phyloP scores from a whole-genome alignment of 306 rosid species.

The Pyrus communis region DNA sequence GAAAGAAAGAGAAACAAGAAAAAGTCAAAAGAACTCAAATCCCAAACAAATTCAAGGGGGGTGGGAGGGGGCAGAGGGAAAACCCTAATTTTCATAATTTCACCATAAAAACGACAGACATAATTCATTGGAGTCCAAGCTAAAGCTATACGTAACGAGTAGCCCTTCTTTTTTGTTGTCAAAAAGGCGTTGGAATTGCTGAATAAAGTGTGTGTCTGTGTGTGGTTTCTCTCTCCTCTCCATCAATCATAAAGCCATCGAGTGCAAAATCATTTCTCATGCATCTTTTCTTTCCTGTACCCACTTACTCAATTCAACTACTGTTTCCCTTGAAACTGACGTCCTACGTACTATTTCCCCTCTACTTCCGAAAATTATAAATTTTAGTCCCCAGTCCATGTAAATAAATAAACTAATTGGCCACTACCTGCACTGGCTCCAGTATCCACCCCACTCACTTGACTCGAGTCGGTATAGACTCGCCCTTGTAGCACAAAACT shows the following conservation, averaged over 20 bases:
- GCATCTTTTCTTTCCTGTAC: conserved; percentile 10
- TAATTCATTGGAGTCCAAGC: neutral
- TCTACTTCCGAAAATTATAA: neutral
- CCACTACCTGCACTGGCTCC: neutral
- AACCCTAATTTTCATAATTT: neutral
- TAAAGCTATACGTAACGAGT: neutral
- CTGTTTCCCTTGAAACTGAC: conserved; percentile 22
- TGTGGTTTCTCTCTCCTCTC: conserved; percentile 14
- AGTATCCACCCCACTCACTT: neutral
- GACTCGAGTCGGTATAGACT: neutral
- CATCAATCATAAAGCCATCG: conserved; percentile 72
- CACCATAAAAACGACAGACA: conserved; percentile 10
- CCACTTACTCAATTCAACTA: neutral
- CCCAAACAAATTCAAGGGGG: conserved; percentile 6
- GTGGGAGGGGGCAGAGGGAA: neutral
- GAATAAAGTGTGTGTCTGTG: neutral
- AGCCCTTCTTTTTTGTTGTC: conserved; percentile 16
- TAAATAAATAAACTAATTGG: neutral
- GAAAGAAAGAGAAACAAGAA: neutral
- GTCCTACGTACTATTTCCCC: neutral
- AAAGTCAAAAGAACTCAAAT: conserved; percentile 18
- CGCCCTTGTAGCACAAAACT: neutral
- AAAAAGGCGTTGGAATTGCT: conserved; percentile 40
- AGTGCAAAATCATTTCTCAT: conserved; percentile 66
- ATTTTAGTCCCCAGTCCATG: neutral